Evolutionary conservation across 345 rosid species (phyloP).

Genomic region (Noccaea bulbosa): DNA sequence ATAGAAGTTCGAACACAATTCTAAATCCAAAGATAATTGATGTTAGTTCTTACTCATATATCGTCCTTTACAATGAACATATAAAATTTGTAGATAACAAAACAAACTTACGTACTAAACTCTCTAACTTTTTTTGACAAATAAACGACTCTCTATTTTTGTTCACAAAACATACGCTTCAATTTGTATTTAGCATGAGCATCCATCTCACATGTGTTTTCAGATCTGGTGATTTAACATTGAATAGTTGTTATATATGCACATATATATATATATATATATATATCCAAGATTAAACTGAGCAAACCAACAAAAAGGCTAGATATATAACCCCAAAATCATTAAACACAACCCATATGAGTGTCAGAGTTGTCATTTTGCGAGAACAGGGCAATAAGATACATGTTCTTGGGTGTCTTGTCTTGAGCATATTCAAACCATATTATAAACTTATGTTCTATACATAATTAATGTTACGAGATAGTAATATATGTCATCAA

Average conservation of each 20-base stretch:
- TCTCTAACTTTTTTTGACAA: too few relatives aligned
- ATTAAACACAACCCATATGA: slow-evolving; percentile 45
- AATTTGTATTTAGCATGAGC: not conserved
- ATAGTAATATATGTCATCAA: slow-evolving; percentile 26
- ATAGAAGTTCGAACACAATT: not conserved
- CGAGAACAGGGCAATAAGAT: slow-evolving; percentile 29
- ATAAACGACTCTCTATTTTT: too few relatives aligned
- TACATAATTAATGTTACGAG: not conserved
- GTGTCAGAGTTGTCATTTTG: slow-evolving; percentile 45
- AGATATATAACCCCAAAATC: slow-evolving; percentile 32
- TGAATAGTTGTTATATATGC: not conserved
- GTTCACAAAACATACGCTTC: not conserved
- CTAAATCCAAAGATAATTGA: not conserved
- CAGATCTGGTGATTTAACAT: slow-evolving; percentile 4
- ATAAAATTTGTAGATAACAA: too few relatives aligned
- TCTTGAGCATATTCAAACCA: slow-evolving; percentile 21
- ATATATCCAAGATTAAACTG: not conserved
- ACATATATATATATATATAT: not conserved
- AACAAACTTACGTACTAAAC: too few relatives aligned
- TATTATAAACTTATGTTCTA: slow-evolving; percentile 1
- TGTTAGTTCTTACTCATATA: too few relatives aligned
- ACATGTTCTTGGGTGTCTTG: slow-evolving; percentile 42
- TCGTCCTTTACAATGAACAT: too few relatives aligned
- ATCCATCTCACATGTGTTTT: not conserved
- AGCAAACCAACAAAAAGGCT: slow-evolving; percentile 8